Evolutionary conservation across 2,329 filamentous ascomycete genomes (phyloP).

Genomic region (Chrysosphaeria jannelii): DNA sequence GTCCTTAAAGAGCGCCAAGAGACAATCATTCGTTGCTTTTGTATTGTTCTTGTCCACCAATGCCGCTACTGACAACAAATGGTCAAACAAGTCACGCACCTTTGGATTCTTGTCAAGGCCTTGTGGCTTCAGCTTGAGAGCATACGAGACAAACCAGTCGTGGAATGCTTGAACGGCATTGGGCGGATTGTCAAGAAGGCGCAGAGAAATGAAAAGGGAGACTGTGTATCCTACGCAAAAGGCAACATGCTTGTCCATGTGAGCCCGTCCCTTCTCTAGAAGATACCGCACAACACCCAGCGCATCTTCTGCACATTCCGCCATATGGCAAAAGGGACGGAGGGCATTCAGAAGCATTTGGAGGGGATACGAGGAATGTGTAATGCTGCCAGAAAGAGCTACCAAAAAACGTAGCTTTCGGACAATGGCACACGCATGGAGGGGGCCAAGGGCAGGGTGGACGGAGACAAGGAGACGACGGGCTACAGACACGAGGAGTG

Average conservation of each 20-base stretch:
- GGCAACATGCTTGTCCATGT: slow-evolving; percentile 33
- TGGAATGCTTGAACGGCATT: slow-evolving; percentile 46
- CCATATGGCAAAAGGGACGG: slow-evolving; percentile 47
- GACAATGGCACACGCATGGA: slow-evolving; percentile 65
- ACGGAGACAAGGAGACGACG: slow-evolving; percentile 56
- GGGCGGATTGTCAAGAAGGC: slow-evolving; percentile 43
- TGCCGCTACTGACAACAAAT: too few relatives aligned
- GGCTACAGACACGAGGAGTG: slow-evolving; percentile 41
- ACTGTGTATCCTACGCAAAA: slow-evolving; percentile 61
- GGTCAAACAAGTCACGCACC: too few relatives aligned
- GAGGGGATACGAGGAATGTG: slow-evolving; percentile 51
- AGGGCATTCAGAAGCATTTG: slow-evolving; percentile 74
- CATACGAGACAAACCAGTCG: slow-evolving; percentile 51
- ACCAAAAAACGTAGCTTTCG: slow-evolving; percentile 63
- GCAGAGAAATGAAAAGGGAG: slow-evolving; percentile 49
- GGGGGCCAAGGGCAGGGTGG: slow-evolving; percentile 52
- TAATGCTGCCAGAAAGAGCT: slow-evolving; percentile 41
- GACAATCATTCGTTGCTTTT: too few relatives aligned
- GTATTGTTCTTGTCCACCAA: too few relatives aligned
- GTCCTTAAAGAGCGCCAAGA: too few relatives aligned
- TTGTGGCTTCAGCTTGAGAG: too few relatives aligned
- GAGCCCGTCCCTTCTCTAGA: slow-evolving; percentile 30
- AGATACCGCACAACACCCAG: slow-evolving; percentile 70
- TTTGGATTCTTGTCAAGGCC: too few relatives aligned
- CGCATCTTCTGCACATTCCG: slow-evolving; percentile 71